Evolutionary conservation across 179 eudicot species (phyloP).

Genomic region (Silene noctiflora): DNA sequence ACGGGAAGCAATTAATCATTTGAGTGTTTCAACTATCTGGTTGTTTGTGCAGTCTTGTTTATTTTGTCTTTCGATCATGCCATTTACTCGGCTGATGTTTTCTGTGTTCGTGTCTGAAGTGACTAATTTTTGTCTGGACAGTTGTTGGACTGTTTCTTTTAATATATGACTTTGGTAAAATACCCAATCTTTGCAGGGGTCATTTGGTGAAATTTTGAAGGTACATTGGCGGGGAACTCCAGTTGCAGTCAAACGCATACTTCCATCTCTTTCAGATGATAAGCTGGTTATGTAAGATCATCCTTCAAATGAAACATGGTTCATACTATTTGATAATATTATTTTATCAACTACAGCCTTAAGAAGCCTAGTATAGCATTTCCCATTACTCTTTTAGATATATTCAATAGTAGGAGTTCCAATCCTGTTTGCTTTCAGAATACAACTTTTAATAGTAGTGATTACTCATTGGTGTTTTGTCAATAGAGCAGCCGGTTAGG

Average conservation of each 20-base stretch:
- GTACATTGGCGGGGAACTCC: slow-evolving; percentile 99
- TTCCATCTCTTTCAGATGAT: slow-evolving; percentile 97
- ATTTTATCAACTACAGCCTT: background rate
- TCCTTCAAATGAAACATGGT: slow-evolving; percentile 11
- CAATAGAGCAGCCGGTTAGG: too few relatives aligned
- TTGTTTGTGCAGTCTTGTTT: background rate
- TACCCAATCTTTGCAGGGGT: slow-evolving; percentile 49
- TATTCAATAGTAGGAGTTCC: background rate
- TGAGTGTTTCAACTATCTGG: background rate
- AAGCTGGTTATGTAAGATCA: slow-evolving; percentile 83
- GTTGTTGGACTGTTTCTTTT: background rate
- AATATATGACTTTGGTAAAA: slow-evolving; percentile 16
- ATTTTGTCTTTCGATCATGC: slow-evolving; percentile 1
- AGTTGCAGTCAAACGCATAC: slow-evolving; percentile 97
- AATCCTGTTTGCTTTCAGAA: background rate
- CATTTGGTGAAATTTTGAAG: slow-evolving; percentile 97
- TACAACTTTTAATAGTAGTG: background rate
- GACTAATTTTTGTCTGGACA: background rate
- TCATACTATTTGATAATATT: background rate
- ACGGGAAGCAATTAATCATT: background rate
- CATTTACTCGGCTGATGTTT: background rate
- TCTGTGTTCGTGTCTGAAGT: slow-evolving; percentile 11
- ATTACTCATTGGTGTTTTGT: too few relatives aligned
- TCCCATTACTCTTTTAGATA: background rate
- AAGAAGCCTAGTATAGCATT: background rate